A percentile compares a stretch with the other conserved stretches of the same genome.
These are phyloP conservation scores for Sarcocystis neurona DNA, from an alignment of 169 alveolate genomes.

Conservation along the genomic window DNA sequence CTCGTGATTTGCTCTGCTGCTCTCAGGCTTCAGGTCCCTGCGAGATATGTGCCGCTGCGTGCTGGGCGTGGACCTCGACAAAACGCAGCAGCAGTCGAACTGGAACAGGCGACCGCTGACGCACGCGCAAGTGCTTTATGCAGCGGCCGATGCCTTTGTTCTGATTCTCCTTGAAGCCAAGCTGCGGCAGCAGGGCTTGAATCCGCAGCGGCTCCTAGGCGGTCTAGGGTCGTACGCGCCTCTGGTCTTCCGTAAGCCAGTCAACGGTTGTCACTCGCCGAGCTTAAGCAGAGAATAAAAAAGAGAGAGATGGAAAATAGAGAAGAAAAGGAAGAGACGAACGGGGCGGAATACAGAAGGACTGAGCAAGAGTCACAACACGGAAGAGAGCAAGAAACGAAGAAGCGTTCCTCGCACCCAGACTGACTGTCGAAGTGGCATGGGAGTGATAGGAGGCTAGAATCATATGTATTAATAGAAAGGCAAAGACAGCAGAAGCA, in stretches of 20 bases:
- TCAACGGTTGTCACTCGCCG: not conserved
- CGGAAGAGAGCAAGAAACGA: no score
- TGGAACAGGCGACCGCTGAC: slow-evolving; percentile 89
- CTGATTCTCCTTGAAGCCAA: slow-evolving; percentile 66
- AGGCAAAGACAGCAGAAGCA: no score
- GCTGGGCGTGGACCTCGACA: slow-evolving; percentile 76
- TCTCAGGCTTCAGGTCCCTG: slow-evolving; percentile 67
- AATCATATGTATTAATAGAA: no score
- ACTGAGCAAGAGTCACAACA: no score
- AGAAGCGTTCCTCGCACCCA: no score
- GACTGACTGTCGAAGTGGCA: no score
- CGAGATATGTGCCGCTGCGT: slow-evolving; percentile 74
- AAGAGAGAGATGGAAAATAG: not conserved
- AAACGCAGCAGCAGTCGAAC: slow-evolving; percentile 82
- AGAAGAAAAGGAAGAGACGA: no score
- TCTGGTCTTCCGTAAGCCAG: not conserved
- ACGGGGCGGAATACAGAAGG: no score
- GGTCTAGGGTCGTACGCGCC: not conserved
- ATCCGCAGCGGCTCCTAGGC: slow-evolving; percentile 18
- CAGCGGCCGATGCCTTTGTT: slow-evolving; percentile 84
- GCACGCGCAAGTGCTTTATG: slow-evolving; percentile 81
- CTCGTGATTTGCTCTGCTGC: no score
- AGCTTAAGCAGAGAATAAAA: no score
- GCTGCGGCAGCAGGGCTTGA: slow-evolving; percentile 7
- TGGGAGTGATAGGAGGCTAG: no score